Percentiles rank a stretch among this genome's conserved stretches.
Conservation (phyloP, 2,329 filamentous ascomycete genomes). For the Trichoderma sp. region DNA sequence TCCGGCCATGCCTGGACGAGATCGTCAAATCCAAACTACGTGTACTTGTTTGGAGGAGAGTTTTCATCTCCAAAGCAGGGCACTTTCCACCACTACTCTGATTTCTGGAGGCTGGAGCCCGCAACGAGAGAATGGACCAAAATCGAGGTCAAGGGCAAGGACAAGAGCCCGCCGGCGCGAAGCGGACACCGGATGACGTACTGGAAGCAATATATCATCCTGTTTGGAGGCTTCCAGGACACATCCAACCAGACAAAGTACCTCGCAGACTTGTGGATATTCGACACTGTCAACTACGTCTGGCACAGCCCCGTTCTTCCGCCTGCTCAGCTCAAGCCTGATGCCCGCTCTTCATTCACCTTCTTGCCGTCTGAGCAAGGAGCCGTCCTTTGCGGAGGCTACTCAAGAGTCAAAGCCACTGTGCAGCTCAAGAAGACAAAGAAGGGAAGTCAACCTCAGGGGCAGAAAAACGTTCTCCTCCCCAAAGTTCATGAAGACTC, state of each 20-base stretch:
- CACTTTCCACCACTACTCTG: conserved; percentile 98
- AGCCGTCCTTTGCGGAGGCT: conserved; percentile 88
- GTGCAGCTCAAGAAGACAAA: conserved; percentile 62
- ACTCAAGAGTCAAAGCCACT: conserved; percentile 82
- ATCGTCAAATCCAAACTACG: conserved; percentile 77
- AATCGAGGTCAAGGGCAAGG: conserved; percentile 75
- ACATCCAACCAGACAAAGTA: conserved; percentile 95
- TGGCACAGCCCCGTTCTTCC: conserved; percentile 81
- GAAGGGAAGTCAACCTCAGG: conserved; percentile 60
- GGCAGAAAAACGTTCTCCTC: conserved; percentile 73
- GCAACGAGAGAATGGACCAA: conserved; percentile 85
- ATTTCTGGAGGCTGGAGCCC: conserved; percentile 93
- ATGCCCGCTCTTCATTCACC: conserved; percentile 88
- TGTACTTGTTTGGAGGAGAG: conserved; percentile 95
- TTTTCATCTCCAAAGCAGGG: conserved; percentile 97
- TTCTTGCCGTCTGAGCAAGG: conserved; percentile 88
- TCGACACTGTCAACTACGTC: conserved; percentile 82
- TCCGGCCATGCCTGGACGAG: conserved; percentile 95
- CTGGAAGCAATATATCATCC: conserved; percentile 93
- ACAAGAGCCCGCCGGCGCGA: conserved; percentile 77
- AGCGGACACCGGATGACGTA: conserved; percentile 96
- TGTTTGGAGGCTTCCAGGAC: conserved; percentile 97
- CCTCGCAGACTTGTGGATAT: conserved; percentile 90
- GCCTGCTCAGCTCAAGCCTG: conserved; percentile 80
- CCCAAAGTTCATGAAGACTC: conserved; percentile 93